These are phyloP conservation scores for Rhizopus microsporus DNA, from an alignment of 371 early-diverging fungal species.

Conservation along the genomic window DNA sequence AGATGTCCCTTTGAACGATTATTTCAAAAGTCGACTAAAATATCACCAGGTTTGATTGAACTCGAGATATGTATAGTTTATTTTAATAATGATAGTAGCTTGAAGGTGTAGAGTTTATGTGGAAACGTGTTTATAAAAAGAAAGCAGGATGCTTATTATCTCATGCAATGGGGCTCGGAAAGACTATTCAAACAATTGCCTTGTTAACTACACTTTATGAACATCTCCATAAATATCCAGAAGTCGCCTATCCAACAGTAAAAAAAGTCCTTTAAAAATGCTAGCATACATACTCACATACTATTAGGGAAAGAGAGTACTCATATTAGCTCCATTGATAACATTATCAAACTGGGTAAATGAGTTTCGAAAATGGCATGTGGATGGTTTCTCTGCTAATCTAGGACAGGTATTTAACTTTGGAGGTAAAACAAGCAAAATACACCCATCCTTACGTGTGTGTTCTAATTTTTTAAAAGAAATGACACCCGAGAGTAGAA, in stretches of 20 bases:
- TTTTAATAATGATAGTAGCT: background rate
- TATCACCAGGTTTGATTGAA: slow-evolving; percentile 4
- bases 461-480: background rate
- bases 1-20: background rate
- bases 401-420: slow-evolving; percentile 37
- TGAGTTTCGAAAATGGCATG: slow-evolving; percentile 74
- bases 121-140: slow-evolving; percentile 71
- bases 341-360: slow-evolving; percentile 76
- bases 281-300: background rate
- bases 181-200: slow-evolving; percentile 81
- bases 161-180: slow-evolving; percentile 86
- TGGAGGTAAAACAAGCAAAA: slow-evolving; percentile 20
- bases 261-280: slow-evolving; percentile 9
- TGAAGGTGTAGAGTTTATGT: slow-evolving; percentile 82
- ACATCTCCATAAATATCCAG: slow-evolving; percentile 33
- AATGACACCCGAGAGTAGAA: background rate
- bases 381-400: slow-evolving; percentile 23
- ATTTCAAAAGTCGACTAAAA: slow-evolving; percentile 1
- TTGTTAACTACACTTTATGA: slow-evolving; percentile 68
- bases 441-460: background rate
- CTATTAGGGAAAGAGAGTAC: slow-evolving; percentile 58
- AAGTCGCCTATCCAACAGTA: slow-evolving; percentile 46
- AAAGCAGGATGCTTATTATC: slow-evolving; percentile 82
- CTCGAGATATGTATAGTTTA: background rate
- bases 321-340: slow-evolving; percentile 81